Evolutionary conservation across 1,139 yeast genomes (phyloP).

Genomic region (Kodamaea fungicola): DNA sequence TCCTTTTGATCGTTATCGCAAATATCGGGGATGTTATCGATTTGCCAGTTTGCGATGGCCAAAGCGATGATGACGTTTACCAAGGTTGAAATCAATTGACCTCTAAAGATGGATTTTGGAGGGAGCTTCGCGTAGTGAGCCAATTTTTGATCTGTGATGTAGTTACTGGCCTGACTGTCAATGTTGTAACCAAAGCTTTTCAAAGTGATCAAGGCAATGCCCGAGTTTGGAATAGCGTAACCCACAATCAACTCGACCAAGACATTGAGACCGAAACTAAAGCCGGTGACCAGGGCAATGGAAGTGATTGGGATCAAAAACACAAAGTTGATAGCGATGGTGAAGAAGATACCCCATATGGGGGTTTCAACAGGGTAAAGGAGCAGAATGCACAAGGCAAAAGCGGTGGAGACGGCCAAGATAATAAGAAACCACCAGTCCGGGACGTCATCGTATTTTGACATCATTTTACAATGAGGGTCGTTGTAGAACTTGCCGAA

Average conservation of each 20-base stretch:
- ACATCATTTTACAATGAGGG: slow-evolving; percentile 56
- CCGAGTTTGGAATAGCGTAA: slow-evolving; percentile 62
- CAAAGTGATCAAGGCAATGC: slow-evolving; percentile 54
- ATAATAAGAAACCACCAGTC: slow-evolving; percentile 55
- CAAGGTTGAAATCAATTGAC: slow-evolving; percentile 48
- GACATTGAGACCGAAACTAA: slow-evolving; percentile 52
- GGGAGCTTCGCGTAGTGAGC: slow-evolving; percentile 62
- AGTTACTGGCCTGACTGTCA: slow-evolving; percentile 60
- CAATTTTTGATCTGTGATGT: slow-evolving; percentile 53
- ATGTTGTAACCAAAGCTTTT: slow-evolving; percentile 60
- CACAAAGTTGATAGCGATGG: slow-evolving; percentile 50
- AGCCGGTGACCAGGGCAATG: slow-evolving; percentile 53
- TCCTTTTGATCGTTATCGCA: slow-evolving; percentile 44
- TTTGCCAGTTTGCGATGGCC: slow-evolving; percentile 54
- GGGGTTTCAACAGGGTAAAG: slow-evolving; percentile 50
- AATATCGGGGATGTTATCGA: slow-evolving; percentile 42
- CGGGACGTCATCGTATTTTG: slow-evolving; percentile 57
- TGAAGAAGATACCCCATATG: slow-evolving; percentile 57
- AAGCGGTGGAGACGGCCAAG: slow-evolving; percentile 43
- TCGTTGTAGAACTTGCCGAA: slow-evolving; percentile 33
- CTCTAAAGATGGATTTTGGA: slow-evolving; percentile 59
- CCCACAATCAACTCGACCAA: slow-evolving; percentile 61
- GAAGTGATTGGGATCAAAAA: slow-evolving; percentile 51
- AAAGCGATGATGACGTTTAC: slow-evolving; percentile 46
- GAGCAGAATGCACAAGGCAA: slow-evolving; percentile 48